A percentile compares a stretch with the other conserved stretches of the same genome.
Conservation (phyloP, 1,139 yeast species). For the Candida albicans region DNA sequence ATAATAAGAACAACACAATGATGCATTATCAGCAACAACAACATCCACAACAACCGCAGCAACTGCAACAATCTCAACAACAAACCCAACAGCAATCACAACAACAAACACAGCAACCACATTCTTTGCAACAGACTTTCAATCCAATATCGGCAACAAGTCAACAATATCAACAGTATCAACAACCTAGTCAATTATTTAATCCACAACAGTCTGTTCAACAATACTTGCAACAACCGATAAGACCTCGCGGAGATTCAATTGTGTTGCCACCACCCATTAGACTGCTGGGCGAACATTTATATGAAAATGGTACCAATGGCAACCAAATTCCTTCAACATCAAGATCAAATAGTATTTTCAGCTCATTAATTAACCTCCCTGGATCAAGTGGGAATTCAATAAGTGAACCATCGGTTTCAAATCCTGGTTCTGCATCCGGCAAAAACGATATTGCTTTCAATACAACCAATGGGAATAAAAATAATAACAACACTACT, state of each 20-base stretch:
- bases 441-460: background rate
- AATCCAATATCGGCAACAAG: constrained; percentile 3
- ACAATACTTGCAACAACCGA: constrained; percentile 12
- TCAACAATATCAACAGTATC: constrained; percentile 7
- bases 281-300: constrained; percentile 15
- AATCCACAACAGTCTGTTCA: constrained; percentile 10
- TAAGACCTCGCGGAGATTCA: constrained; percentile 31
- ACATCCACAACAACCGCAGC: constrained; percentile 3
- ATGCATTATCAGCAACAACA: constrained; percentile 5
- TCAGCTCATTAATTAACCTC: constrained; percentile 42
- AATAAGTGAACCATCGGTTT: constrained; percentile 26
- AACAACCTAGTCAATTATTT: constrained; percentile 9
- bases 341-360: constrained; percentile 41
- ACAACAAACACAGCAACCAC: constrained; percentile 1
- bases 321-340: constrained; percentile 1
- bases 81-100: constrained; percentile 1
- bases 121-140: background rate
- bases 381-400: constrained; percentile 39
- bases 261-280: constrained; percentile 34
- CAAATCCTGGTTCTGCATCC: background rate
- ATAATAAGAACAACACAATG: constrained; percentile 5
- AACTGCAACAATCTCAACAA: background rate
- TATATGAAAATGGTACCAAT: constrained; percentile 8
- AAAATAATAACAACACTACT: constrained; percentile 1
- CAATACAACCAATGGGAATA: constrained; percentile 9